Evolutionary conservation across 1,284 basidiomycete species (phyloP).

Genomic region (Cryptococcus depauperatus): DNA sequence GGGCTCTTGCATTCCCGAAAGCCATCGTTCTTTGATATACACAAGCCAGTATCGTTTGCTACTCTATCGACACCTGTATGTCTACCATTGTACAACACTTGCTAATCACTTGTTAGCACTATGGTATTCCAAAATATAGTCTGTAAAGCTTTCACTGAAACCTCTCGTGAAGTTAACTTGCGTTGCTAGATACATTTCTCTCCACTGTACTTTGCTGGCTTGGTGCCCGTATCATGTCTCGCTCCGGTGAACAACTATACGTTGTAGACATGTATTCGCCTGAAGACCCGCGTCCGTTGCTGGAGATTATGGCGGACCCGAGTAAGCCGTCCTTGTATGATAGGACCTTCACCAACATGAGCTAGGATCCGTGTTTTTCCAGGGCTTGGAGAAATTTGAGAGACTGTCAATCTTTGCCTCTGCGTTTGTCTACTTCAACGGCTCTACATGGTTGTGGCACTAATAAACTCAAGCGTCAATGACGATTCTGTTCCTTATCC

Average conservation of each 20-base stretch:
- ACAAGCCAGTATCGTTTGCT: conserved; percentile 33
- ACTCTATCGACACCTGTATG: conserved; percentile 38
- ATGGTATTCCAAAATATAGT: conserved; percentile 38
- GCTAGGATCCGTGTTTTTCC: conserved; percentile 65
- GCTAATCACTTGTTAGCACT: too few species aligned
- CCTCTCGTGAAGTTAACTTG: background rate
- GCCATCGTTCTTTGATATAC: conserved; percentile 36
- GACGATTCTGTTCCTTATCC: conserved; percentile 75
- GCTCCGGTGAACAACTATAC: conserved; percentile 77
- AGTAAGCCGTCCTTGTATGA: conserved; percentile 48
- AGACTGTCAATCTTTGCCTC: conserved; percentile 76
- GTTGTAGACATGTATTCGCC: conserved; percentile 64
- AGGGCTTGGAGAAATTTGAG: conserved; percentile 62
- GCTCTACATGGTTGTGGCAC: too few species aligned
- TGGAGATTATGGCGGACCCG: conserved; percentile 80
- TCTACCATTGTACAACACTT: too few species aligned
- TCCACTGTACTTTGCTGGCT: conserved; percentile 55
- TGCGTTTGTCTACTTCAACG: conserved; percentile 50
- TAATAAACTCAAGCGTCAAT: too few species aligned
- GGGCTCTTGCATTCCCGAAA: conserved; percentile 35
- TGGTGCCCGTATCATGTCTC: conserved; percentile 66
- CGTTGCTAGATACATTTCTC: conserved; percentile 50
- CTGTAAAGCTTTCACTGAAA: conserved; percentile 3
- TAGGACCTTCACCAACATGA: conserved; percentile 11
- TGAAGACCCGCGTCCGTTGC: conserved; percentile 56